Evolutionary conservation across 805 yeast genomes (phyloP).

Genomic region (Saccharomycopsis fermentans): DNA sequence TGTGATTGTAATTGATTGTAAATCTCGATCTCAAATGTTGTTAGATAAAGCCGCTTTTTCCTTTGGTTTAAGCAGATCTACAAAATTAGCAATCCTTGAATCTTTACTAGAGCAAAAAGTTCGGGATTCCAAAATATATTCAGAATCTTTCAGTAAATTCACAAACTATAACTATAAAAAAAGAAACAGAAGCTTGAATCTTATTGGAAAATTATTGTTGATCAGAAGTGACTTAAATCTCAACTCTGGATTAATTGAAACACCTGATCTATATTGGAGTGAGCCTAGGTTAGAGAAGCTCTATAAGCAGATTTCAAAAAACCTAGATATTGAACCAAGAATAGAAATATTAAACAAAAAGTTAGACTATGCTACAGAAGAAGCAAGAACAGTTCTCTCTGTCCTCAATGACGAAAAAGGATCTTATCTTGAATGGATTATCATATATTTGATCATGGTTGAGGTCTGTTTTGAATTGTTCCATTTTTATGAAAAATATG

Average conservation of each 20-base stretch:
- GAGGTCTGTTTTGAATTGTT: constrained; percentile 77
- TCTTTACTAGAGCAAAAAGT: constrained; percentile 59
- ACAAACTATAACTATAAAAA: constrained; percentile 35
- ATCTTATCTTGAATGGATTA: constrained; percentile 78
- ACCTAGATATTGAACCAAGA: constrained; percentile 67
- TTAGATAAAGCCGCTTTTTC: constrained; percentile 84
- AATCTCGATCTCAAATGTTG: constrained; percentile 35
- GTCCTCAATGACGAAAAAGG: constrained; percentile 70
- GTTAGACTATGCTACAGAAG: constrained; percentile 85
- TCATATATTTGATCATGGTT: constrained; percentile 69
- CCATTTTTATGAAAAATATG: constrained; percentile 50
- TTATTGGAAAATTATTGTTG: constrained; percentile 66
- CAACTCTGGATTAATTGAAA: constrained; percentile 69
- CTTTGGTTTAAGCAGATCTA: constrained; percentile 77
- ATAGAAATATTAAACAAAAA: constrained; percentile 74
- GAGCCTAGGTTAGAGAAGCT: constrained; percentile 77
- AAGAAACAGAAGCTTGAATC: constrained; percentile 28
- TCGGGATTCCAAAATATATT: constrained; percentile 48
- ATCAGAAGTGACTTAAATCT: constrained; percentile 76
- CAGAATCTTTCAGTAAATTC: constrained; percentile 47
- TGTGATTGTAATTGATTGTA: constrained; percentile 53
- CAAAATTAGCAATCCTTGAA: constrained; percentile 75
- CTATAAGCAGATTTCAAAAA: constrained; percentile 59
- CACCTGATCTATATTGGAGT: constrained; percentile 90
- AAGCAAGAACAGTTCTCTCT: constrained; percentile 65